Evolutionary conservation across 495 filamentous ascomycete species (phyloP).

Genomic region (Neurospora sp.): DNA sequence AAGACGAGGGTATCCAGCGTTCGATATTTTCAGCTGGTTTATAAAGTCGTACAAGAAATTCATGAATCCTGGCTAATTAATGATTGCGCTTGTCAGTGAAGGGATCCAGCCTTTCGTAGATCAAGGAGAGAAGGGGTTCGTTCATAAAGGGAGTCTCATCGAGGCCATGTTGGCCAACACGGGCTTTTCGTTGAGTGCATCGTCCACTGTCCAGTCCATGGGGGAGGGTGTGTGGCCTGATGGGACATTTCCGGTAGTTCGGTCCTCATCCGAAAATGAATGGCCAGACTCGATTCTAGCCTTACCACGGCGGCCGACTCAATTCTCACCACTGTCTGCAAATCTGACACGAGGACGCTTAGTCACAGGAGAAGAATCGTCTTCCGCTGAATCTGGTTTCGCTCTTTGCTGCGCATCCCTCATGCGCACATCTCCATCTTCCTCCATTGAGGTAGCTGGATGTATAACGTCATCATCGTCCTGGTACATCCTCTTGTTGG

Average conservation of each 20-base stretch:
- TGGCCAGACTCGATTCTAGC: background rate
- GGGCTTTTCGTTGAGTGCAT: background rate
- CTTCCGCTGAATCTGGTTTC: background rate
- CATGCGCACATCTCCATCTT: background rate
- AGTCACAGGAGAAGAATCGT: background rate
- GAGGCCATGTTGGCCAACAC: background rate
- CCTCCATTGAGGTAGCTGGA: background rate
- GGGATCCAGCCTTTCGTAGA: background rate
- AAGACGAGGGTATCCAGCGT: background rate
- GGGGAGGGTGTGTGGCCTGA: background rate
- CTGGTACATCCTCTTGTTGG: background rate
- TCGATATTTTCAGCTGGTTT: background rate
- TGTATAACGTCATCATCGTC: background rate
- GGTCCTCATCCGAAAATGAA: background rate
- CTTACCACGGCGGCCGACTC: background rate
- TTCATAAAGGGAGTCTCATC: background rate
- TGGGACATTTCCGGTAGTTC: background rate
- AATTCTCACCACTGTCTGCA: background rate
- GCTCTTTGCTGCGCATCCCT: background rate
- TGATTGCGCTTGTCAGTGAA: background rate
- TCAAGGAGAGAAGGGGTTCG: background rate
- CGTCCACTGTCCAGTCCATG: background rate
- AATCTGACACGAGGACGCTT: slow-evolving; percentile 7
- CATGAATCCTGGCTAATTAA: background rate
- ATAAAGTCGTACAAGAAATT: background rate